Conservation (phyloP, 768 basidiomycete species). For the Mycena olivaceomarginata region DNA sequence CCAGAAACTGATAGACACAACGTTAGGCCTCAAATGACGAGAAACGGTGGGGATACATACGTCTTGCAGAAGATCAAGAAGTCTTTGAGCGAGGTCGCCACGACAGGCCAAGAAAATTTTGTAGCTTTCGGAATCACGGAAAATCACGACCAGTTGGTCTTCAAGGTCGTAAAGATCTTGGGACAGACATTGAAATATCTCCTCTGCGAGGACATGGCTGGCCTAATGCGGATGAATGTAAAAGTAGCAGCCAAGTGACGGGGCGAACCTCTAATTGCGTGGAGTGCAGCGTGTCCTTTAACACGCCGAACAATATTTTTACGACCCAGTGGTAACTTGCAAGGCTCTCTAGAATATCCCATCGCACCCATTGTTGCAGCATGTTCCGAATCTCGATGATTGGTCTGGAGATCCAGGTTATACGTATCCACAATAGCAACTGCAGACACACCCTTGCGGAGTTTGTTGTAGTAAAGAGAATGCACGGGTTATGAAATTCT, state of each 20-base stretch:
- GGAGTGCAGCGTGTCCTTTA: slow-evolving; percentile 1
- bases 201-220: slow-evolving; percentile 3
- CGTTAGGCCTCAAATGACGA: not conserved
- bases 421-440: not conserved
- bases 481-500: slow-evolving; percentile 10
- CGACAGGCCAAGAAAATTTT: slow-evolving; percentile 23
- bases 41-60: not conserved
- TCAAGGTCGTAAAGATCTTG: slow-evolving; percentile 26
- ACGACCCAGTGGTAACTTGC: slow-evolving; percentile 25
- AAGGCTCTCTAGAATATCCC: slow-evolving; percentile 22
- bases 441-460: slow-evolving; percentile 7
- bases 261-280: not conserved
- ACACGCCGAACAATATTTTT: slow-evolving; percentile 5
- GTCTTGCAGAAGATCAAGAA: slow-evolving; percentile 40
- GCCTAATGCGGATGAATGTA: not conserved
- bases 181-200: slow-evolving; percentile 1
- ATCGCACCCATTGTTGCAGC: slow-evolving; percentile 6
- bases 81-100: slow-evolving; percentile 22
- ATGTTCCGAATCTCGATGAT: slow-evolving; percentile 11
- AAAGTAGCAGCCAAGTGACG: not conserved
- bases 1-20: slow-evolving; percentile 20
- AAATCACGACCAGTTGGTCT: slow-evolving; percentile 7
- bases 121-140: slow-evolving; percentile 16
- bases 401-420: not conserved
- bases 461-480: slow-evolving; percentile 17